phyloP scores from a whole-genome alignment of 768 basidiomycete genomes.

The Lactarius hengduanensis region DNA sequence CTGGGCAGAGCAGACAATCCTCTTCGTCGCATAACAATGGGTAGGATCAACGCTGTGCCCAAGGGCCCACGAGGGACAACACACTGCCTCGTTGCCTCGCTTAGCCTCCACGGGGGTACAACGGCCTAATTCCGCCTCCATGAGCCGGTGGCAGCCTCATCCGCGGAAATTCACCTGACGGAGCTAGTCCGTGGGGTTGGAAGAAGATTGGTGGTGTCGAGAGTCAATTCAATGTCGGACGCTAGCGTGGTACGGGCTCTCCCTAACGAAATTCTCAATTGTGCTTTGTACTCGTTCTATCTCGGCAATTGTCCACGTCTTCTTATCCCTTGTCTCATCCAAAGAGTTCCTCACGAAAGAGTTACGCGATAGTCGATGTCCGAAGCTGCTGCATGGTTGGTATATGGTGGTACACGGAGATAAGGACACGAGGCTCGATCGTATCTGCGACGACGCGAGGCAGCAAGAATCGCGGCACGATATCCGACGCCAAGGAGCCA shows the following conservation, averaged over 20 bases:
- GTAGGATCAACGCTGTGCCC: no score
- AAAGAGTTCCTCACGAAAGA: no score
- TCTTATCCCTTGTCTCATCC: background rate
- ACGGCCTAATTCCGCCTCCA: conserved; percentile 13
- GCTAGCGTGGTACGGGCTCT: no score
- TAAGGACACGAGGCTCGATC: no score
- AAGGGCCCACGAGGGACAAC: background rate
- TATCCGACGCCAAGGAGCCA: no score
- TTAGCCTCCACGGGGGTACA: conserved; percentile 4
- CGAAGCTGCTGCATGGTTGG: no score
- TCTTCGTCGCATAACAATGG: background rate
- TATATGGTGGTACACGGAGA: no score
- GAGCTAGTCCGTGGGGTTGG: background rate
- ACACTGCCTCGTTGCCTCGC: conserved; percentile 16
- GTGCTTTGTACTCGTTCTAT: background rate
- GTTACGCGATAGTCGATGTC: no score
- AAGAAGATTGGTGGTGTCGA: background rate
- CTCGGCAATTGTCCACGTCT: background rate
- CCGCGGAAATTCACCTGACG: background rate
- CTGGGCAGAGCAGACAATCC: conserved; percentile 12
- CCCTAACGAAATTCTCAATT: background rate
- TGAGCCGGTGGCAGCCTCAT: conserved; percentile 3
- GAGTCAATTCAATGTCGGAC: background rate
- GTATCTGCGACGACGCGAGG: no score
- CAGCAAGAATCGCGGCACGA: no score